Conservation (phyloP, 495 filamentous ascomycete species). For the Staphylotrichum longicolle region DNA sequence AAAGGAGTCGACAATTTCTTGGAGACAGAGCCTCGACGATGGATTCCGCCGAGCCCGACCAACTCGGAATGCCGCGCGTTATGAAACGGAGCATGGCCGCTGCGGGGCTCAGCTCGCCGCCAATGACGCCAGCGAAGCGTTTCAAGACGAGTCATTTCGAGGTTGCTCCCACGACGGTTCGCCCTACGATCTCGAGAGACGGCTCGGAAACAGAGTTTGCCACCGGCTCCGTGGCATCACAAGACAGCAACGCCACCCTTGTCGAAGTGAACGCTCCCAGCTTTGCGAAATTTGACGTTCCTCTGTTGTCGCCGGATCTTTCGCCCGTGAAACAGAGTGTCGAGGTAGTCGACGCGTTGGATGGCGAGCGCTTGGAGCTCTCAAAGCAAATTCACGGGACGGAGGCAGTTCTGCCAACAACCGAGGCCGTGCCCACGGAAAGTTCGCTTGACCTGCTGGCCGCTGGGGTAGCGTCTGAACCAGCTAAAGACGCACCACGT, state of each 20-base stretch:
- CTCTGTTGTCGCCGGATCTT: conserved; percentile 38
- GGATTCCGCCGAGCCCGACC: conserved; percentile 20
- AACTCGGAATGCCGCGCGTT: conserved; percentile 18
- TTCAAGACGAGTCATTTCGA: conserved; percentile 39
- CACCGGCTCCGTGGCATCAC: conserved; percentile 28
- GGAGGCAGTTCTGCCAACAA: conserved; percentile 18
- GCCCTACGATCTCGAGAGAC: conserved; percentile 26
- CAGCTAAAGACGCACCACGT: no score
- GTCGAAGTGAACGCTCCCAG: conserved; percentile 46
- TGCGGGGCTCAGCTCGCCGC: conserved; percentile 42
- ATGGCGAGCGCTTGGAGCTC: conserved; percentile 18
- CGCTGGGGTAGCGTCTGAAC: no score
- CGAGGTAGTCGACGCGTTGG: conserved; percentile 9
- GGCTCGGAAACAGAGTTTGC: conserved; percentile 25
- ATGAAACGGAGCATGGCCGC: conserved; percentile 37
- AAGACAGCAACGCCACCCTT: conserved; percentile 28
- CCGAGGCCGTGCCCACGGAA: not conserved
- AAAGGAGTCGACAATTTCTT: conserved; percentile 32
- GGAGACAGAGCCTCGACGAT: conserved; percentile 32
- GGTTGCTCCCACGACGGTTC: conserved; percentile 27
- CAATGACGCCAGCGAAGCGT: conserved; percentile 46
- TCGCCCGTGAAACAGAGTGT: conserved; percentile 36
- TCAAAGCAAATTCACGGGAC: not conserved
- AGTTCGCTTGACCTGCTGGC: not conserved
- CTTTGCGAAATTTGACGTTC: conserved; percentile 36